Evolutionary conservation across 2,329 filamentous ascomycete species (phyloP).

Genomic region (Fusarium nurragi): DNA sequence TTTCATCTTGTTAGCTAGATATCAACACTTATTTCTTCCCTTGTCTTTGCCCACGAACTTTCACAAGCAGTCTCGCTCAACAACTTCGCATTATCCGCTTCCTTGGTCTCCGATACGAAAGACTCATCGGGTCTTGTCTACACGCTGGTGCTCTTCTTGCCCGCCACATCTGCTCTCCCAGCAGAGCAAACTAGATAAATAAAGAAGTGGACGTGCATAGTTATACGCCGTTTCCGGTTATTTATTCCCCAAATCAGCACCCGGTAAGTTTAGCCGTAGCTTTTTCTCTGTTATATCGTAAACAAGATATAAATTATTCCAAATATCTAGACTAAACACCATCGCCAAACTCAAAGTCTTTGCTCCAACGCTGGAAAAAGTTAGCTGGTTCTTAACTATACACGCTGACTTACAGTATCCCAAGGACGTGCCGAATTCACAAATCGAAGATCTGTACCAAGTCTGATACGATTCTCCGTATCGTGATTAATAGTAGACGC

Average conservation of each 20-base stretch:
- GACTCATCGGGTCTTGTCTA: too few species aligned
- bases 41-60: too few species aligned
- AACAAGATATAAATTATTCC: too few species aligned
- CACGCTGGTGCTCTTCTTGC: too few species aligned
- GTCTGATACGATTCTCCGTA: conserved; percentile 59
- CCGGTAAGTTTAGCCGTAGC: neutral
- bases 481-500: conserved; percentile 66
- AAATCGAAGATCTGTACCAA: conserved; percentile 66
- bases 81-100: too few species aligned
- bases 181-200: too few species aligned
- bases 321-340: neutral
- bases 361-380: neutral
- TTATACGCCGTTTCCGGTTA: neutral
- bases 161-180: too few species aligned
- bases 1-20: too few species aligned
- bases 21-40: too few species aligned
- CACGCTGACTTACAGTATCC: neutral
- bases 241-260: neutral
- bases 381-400: neutral
- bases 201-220: fast-evolving
- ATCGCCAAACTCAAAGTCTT: conserved; percentile 6
- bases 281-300: too few species aligned
- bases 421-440: conserved; percentile 44
- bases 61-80: too few species aligned
- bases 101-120: too few species aligned